phyloP scores from a whole-genome alignment of 2,329 filamentous ascomycete genomes.

The Pseudogymnoascus sp. region DNA sequence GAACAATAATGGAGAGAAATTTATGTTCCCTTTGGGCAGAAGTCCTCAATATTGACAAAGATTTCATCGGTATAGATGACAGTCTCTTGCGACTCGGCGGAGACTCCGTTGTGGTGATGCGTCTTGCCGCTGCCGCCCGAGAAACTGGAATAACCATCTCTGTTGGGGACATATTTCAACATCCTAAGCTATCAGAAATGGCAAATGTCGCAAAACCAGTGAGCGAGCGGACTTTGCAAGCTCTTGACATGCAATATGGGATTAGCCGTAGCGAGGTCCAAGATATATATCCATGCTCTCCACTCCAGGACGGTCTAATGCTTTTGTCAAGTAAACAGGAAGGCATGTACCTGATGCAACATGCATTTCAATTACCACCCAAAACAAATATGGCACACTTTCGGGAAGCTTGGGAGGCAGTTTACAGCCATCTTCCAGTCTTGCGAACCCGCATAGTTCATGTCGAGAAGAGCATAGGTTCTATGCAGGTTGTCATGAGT shows the following conservation, averaged over 20 bases:
- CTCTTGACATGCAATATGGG: not conserved
- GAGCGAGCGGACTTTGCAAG: not conserved
- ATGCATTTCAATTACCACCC: slow-evolving; percentile 16
- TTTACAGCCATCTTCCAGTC: slow-evolving; percentile 10
- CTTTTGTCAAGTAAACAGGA: slow-evolving; percentile 27
- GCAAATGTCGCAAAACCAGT: not conserved
- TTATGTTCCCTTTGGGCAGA: slow-evolving; percentile 14
- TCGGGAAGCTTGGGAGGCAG: slow-evolving; percentile 12
- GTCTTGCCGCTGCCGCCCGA: slow-evolving; percentile 26
- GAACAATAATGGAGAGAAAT: slow-evolving; percentile 22
- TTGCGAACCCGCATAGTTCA: slow-evolving; percentile 14
- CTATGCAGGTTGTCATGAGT: not conserved
- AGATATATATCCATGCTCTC: slow-evolving; percentile 32
- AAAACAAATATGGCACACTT: slow-evolving; percentile 19
- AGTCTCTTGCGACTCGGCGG: slow-evolving; percentile 40
- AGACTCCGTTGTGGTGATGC: slow-evolving; percentile 40
- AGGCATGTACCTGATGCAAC: slow-evolving; percentile 31
- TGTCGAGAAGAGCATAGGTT: slow-evolving; percentile 10
- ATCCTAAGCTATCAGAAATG: not conserved
- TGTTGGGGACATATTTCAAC: slow-evolving; percentile 10
- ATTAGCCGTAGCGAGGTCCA: slow-evolving; percentile 18
- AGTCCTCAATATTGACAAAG: slow-evolving; percentile 12
- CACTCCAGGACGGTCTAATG: slow-evolving; percentile 32
- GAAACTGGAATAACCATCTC: not conserved
- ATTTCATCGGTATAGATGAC: slow-evolving; percentile 31